Base-by-base conservation (phyloP, 2,329 filamentous ascomycete species). In the Verticillium dahliae region DNA sequence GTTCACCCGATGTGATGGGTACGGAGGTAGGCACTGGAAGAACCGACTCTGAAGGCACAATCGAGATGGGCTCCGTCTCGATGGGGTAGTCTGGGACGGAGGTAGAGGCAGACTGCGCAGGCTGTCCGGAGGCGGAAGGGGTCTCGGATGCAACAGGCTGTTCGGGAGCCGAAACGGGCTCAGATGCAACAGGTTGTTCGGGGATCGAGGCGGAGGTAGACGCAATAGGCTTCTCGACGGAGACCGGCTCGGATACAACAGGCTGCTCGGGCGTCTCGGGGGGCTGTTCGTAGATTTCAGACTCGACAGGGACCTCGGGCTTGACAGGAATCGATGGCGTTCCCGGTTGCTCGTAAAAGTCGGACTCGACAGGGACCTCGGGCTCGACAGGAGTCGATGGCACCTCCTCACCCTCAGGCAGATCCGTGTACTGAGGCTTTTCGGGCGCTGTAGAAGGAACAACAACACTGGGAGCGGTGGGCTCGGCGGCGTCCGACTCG, bases 1-100 rank as follows among this genome's bases (percentile, higher is more conserved):
- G 64, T 45, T 59, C 58, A 34, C 22, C 35, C 3, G 58, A 38
- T 2, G 34, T 55, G 45, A 41, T 58, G 4, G 63, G 63, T 7
- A 34, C 35, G 14, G 55, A 57, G 34, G 55, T 22, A 27, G 55
- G 34, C n/a, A 33, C 34, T 2, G 55, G 35, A n/a, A 57, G n/a
- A n/a, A 27, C 34, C 15, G 55, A 18, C 9, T 37, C 55, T 11
- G 55, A n/a, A 11, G 31, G 18, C n/a, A 55, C 50, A 31, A 22
- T 55, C 50, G 18, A 55, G 18, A 31, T 9, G 22, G 56, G 14
- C 4, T 57, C 54, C 6, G 57, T 60, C 2, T 59, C 59, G 50
- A 41, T 13, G 35, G 63, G 58, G 10, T n/a, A 35, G 13, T 37
- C 35, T 10, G 35, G 35, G 35, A 13, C 13, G 35, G n/a, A 6